Conservation (phyloP, 1,284 basidiomycete species). For the Leccinum pachyderme region DNA sequence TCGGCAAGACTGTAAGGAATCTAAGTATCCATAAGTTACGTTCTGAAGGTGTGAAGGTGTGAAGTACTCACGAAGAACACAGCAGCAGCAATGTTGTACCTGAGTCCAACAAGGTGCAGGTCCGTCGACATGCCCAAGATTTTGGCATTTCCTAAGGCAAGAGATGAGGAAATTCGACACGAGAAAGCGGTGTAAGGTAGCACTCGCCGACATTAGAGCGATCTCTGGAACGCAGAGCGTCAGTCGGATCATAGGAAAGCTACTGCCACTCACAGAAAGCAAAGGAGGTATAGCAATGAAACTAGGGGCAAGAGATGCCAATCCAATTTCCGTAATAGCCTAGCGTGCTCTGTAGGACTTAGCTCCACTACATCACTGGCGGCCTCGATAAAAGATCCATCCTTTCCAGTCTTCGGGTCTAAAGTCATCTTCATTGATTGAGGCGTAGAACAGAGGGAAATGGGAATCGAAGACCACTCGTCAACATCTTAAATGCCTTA, state of each 20-base stretch:
- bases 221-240: neutral
- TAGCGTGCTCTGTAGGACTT: conserved; percentile 32
- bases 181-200: neutral
- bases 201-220: neutral
- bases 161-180: neutral
- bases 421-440: conserved; percentile 12
- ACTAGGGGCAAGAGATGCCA: conserved; percentile 49
- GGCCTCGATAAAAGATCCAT: neutral
- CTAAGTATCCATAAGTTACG: neutral
- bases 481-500: neutral
- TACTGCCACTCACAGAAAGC: conserved; percentile 44
- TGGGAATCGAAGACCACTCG: neutral
- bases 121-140: neutral
- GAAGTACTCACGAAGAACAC: neutral
- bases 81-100: neutral
- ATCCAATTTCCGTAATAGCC: conserved; percentile 49
- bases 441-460: conserved; percentile 4
- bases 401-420: conserved; percentile 20
- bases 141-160: neutral
- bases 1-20: neutral
- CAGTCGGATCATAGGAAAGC: neutral
- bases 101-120: neutral
- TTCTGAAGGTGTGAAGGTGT: neutral
- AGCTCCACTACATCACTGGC: conserved; percentile 7
- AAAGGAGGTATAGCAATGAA: conserved; percentile 57